Evolutionary conservation across 1,139 yeast species (phyloP), one percentile per base, ranked within the genome.

Genomic region (Saccharomyces pastorianus): DNA sequence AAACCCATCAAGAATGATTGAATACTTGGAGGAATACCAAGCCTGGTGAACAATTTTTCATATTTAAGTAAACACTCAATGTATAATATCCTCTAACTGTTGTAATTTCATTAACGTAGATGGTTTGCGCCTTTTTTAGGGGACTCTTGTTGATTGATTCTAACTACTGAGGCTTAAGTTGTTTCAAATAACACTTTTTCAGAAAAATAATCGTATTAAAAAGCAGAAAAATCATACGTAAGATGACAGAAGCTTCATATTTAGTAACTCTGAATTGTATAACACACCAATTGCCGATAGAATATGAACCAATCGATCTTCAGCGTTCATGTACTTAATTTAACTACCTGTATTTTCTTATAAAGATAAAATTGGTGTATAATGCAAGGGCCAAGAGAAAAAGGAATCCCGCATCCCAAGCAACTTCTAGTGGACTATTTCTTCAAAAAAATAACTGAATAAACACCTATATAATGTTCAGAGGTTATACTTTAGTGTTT

Each of bases 21-120:
- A 56, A 44, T 64, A 64, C 52, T 60, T 57, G 48, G 68, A 64
- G 51, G 68, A 64, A 48, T 62, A 59, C 48, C 68, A 64, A 56
- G 54, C 61, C 38, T 64, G 68, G 68, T 64, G 53, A 9, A n/a
- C 11, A 38, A 2, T 20, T 20, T n/a, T 38, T 20, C 3, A 38
- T 38, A 38, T 38, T 20, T 38, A 38, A 20, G 23, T 20, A 11
- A 17, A 9, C 44, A 9, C 20, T 38, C 23, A 17, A 38, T 38
- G 14, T 38, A 38, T 20, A 38, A 17, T 9, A 38, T 38, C 25
- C 42, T 38, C 20, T 20, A 38, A 9, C 20, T 38, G 13, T 38
- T 38, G 44, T 20, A 38, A 9, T 38, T 20, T 1, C 9, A 17
- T 4, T 9, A 38, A 17, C 9, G 13, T 9, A 9, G 8, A n/a